phyloP scores from a whole-genome alignment of 2,329 filamentous ascomycete species.

The Stenocarpella maydis region DNA sequence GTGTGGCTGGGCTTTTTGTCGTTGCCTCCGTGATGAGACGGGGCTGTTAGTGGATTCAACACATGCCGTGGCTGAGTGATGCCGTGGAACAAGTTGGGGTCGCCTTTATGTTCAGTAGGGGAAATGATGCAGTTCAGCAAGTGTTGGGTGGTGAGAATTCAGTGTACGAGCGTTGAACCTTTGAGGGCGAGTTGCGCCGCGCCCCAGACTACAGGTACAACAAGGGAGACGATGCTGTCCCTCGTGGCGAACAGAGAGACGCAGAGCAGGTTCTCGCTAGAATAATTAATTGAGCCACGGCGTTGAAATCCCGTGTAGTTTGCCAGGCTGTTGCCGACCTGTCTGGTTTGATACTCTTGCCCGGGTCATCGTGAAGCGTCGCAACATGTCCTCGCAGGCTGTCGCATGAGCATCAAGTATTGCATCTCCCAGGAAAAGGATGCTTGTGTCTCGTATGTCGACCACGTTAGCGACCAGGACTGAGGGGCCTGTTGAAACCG shows the following conservation, averaged over 20 bases:
- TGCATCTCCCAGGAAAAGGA: background rate
- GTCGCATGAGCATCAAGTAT: background rate
- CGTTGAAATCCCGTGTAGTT: background rate
- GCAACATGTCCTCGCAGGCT: background rate
- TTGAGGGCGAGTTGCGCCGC: background rate
- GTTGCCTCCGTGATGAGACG: background rate
- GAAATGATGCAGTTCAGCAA: background rate
- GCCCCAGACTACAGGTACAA: background rate
- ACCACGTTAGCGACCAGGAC: conserved; percentile 51
- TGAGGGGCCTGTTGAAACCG: conserved; percentile 82
- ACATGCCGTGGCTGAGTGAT: no score
- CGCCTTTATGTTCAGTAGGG: background rate
- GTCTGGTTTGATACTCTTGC: background rate
- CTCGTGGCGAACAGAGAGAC: background rate
- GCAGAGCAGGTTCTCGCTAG: background rate
- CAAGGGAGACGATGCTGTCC: background rate
- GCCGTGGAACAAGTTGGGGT: no score
- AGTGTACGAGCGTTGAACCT: background rate
- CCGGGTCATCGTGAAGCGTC: background rate
- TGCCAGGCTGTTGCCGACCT: conserved; percentile 9
- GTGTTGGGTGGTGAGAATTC: background rate
- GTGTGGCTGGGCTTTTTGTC: background rate
- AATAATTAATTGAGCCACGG: background rate
- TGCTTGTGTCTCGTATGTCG: background rate
- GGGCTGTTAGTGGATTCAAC: background rate